phyloP scores from a whole-genome alignment of 495 filamentous ascomycete genomes.

The Hypoxylon fragiforme region DNA sequence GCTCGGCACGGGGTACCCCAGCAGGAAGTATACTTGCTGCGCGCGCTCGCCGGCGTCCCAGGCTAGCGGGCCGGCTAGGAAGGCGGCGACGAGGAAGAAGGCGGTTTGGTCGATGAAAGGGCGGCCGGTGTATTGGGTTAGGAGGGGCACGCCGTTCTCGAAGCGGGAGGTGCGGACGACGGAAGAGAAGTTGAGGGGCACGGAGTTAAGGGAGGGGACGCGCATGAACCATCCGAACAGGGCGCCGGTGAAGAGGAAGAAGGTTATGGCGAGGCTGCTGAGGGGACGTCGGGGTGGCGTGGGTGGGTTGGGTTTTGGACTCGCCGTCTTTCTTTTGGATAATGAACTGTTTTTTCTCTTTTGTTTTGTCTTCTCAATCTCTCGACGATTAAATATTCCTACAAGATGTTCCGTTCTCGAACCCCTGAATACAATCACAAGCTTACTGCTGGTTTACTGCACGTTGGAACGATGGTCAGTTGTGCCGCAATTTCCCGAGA shows the following conservation, averaged over 20 bases:
- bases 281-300: conserved; percentile 20
- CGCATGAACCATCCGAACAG: conserved; percentile 28
- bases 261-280: conserved; percentile 24
- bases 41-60: conserved; percentile 24
- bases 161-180: conserved; percentile 13
- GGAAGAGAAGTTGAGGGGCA: conserved; percentile 21
- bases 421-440: no score
- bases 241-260: conserved; percentile 15
- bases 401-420: no score
- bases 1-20: conserved; percentile 42
- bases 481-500: no score
- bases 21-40: conserved; percentile 34
- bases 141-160: conserved; percentile 27
- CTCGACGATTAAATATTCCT: no score
- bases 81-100: conserved; percentile 30
- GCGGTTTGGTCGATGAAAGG: conserved; percentile 20
- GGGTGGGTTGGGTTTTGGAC: conserved; percentile 12
- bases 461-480: no score
- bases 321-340: conserved; percentile 17
- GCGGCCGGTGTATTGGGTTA: conserved; percentile 33
- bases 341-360: no score
- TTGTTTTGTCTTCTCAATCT: no score
- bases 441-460: no score
- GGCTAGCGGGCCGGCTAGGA: conserved; percentile 21
- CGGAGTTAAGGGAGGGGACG: conserved; percentile 20